Percentiles rank a stretch among this genome's conserved stretches.
Evolutionary conservation across 768 basidiomycete species (phyloP).

Genomic region (Tulasnella sp.): DNA sequence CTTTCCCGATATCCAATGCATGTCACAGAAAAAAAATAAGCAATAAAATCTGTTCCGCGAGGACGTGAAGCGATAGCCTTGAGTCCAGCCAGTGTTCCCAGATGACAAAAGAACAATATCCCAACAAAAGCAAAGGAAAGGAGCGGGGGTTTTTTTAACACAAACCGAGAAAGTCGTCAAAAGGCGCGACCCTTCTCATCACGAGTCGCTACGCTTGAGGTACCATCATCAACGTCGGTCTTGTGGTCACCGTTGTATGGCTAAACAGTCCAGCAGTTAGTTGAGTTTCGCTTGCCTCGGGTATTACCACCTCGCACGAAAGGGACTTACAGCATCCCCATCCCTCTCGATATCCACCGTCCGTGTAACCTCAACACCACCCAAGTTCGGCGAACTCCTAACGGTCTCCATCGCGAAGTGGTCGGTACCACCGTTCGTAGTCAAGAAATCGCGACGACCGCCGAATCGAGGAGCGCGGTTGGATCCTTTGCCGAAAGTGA

Average conservation of each 20-base stretch:
- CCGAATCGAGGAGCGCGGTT: neutral
- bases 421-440: neutral
- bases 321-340: neutral
- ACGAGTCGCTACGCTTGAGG: slow-evolving; percentile 1
- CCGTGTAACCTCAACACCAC: slow-evolving; percentile 1
- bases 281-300: neutral
- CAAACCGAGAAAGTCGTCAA: neutral
- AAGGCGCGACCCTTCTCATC: slow-evolving; percentile 12
- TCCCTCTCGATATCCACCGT: slow-evolving; percentile 6
- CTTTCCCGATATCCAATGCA: neutral
- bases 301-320: neutral
- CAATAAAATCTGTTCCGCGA: neutral
- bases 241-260: neutral
- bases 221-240: neutral
- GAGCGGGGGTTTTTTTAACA: neutral
- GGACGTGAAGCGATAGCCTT: neutral
- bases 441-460: neutral
- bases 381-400: slow-evolving; percentile 9
- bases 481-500: slow-evolving; percentile 17
- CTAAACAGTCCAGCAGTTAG: neutral
- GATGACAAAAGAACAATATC: neutral
- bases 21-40: neutral
- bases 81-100: neutral
- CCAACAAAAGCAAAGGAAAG: neutral
- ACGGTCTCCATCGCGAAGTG: neutral